Conservation (phyloP, 2,329 filamentous ascomycete species). For the Colletotrichum sansevieriae region DNA sequence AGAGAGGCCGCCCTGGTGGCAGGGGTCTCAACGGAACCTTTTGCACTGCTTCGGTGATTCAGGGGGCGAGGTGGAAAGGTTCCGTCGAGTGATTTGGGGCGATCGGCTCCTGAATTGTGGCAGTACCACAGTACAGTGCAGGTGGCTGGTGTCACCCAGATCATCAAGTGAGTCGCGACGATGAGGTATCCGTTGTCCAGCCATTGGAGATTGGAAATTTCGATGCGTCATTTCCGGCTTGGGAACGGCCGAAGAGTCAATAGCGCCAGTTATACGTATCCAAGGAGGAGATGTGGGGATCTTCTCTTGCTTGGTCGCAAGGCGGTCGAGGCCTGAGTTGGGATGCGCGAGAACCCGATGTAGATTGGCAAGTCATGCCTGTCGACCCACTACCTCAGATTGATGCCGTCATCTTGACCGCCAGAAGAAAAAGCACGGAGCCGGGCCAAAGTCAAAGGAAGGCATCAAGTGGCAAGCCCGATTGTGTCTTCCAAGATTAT, state of each 20-base stretch:
- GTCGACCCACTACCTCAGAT: neutral
- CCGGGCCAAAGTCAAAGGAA: too few species aligned
- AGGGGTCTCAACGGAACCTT: neutral
- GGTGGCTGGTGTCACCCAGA: slow-evolving; percentile 38
- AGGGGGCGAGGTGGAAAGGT: too few species aligned
- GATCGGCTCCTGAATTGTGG: too few species aligned
- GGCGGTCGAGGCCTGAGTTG: neutral
- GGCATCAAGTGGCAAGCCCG: too few species aligned
- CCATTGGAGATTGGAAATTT: neutral
- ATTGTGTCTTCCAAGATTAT: too few species aligned
- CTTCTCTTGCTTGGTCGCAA: neutral
- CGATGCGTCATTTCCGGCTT: neutral
- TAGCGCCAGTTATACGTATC: slow-evolving; percentile 23
- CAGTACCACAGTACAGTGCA: neutral
- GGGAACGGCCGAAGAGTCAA: slow-evolving; percentile 4
- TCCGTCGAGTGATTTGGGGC: too few species aligned
- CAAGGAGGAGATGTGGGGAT: neutral
- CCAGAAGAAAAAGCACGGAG: too few species aligned
- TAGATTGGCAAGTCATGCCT: too few species aligned
- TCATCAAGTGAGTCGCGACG: slow-evolving; percentile 6
- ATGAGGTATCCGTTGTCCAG: neutral
- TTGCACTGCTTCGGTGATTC: too few species aligned
- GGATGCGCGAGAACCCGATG: neutral
- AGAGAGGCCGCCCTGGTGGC: neutral
- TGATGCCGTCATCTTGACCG: neutral